Evolutionary conservation across 2,329 filamentous ascomycete species (phyloP).

Genomic region (Cyphellophora europaea): DNA sequence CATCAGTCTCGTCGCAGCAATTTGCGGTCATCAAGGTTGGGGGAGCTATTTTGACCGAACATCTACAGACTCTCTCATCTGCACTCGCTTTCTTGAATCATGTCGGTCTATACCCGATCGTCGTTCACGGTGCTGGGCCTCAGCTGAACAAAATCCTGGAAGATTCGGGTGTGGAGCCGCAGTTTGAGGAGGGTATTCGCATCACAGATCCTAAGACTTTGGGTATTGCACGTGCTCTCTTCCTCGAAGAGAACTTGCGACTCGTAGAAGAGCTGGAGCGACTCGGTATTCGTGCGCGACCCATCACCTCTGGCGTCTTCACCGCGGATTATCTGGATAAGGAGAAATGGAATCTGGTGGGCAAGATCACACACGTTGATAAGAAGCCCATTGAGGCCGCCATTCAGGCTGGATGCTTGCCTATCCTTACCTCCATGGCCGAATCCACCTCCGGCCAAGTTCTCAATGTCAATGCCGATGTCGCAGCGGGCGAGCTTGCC

Average conservation of each 20-base stretch:
- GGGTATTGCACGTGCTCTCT: constrained; percentile 80
- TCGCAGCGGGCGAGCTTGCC: constrained; percentile 87
- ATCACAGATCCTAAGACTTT: constrained; percentile 94
- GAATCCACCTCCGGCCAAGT: constrained; percentile 86
- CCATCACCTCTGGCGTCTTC: constrained; percentile 83
- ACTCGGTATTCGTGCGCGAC: constrained; percentile 78
- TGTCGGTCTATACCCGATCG: constrained; percentile 87
- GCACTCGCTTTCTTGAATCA: constrained; percentile 87
- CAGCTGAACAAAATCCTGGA: constrained; percentile 89
- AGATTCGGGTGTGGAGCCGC: constrained; percentile 82
- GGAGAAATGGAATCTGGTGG: constrained; percentile 91
- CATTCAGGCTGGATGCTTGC: constrained; percentile 82
- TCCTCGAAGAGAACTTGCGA: constrained; percentile 91
- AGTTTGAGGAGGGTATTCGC: constrained; percentile 93
- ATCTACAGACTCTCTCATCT: constrained; percentile 82
- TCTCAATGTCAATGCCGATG: constrained; percentile 95
- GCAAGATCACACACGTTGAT: constrained; percentile 89
- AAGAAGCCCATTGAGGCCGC: constrained; percentile 82
- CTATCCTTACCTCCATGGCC: constrained; percentile 92
- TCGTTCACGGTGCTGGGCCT: constrained; percentile 89
- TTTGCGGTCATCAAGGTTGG: constrained; percentile 99
- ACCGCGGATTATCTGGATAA: constrained; percentile 91
- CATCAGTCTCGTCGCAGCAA: constrained; percentile 88
- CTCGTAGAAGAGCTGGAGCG: constrained; percentile 82
- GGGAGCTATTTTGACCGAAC: constrained; percentile 88